Evolutionary conservation across 495 filamentous ascomycete species (phyloP), one percentile per base, ranked within the genome.

Genomic region (Cercophora scortea): DNA sequence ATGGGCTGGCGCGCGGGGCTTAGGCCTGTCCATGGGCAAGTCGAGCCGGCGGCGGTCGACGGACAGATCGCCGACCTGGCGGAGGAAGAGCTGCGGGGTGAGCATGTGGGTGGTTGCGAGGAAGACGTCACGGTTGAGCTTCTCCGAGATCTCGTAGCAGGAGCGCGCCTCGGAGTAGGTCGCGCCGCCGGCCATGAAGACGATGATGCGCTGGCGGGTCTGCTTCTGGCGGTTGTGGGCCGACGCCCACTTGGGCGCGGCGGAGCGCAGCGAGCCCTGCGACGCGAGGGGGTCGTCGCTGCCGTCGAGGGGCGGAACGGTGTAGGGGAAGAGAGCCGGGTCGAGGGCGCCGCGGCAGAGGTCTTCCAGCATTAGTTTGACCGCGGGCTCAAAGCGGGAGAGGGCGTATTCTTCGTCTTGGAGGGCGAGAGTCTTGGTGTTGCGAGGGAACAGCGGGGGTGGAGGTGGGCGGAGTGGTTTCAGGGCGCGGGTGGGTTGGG

Each of bases 121-220:
- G 69, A 90, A 91, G n/a, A 96, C 76, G 57, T 97, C 93, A 41
- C 85, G 81, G 50, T 77, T 79, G 53, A 76, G 80, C 45, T 78
- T 60, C 52, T 85, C 77, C 8, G 88, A 85, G 42, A 92, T 65
- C 56, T 98, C 91, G 60, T 97, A 96, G 70, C 93, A 97, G 16
- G 85, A 77, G 47, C 94, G 82, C 7, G 87, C 73, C 70, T 98
- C 93, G 1, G 87, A 86, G 65, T 91, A 93, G 3, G 91, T 98
- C 7, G 94, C 94, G 40, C 93, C 93, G 36, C 94, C 93, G 16
- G 93, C 92, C 82, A 97, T 86, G 66, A 96, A 96, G 44, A 97
- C 85, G 53, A 98, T 87, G 43, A 97, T 81, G 41, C 93, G 85
- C 68, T 98, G 93, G 43, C 84, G 81, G 48, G 88, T 89, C 59